Conservation (phyloP, 306 rosid genomes). For the Quercus parvula region DNA sequence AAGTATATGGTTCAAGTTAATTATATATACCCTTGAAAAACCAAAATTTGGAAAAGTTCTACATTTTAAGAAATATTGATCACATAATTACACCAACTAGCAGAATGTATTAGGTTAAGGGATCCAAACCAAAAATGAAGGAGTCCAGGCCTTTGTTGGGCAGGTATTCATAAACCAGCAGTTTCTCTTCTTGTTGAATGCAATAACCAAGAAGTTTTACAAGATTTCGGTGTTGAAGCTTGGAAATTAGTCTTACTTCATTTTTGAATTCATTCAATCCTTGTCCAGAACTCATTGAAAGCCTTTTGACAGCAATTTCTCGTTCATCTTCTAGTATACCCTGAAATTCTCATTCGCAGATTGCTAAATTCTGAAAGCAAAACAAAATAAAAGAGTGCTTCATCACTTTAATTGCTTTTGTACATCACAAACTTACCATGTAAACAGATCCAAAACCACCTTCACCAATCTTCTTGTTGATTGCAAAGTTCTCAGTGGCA, state of each 20-base stretch:
- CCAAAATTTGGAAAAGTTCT: neutral
- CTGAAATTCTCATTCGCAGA: constrained; percentile 8
- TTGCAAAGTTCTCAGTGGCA: constrained; percentile 49
- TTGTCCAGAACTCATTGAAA: constrained; percentile 49
- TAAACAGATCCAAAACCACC: constrained; percentile 69
- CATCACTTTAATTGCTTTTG: neutral
- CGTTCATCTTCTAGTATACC: constrained; percentile 45
- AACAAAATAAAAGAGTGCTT: too few relatives aligned
- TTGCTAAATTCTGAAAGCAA: too few relatives aligned
- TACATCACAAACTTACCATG: constrained; percentile 15
- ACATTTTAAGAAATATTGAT: too few relatives aligned
- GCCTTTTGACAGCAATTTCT: constrained; percentile 66
- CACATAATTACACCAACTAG: neutral
- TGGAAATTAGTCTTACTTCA: constrained; percentile 53
- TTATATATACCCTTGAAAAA: neutral
- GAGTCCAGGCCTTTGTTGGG: constrained; percentile 58
- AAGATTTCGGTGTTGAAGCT: constrained; percentile 72
- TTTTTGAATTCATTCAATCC: constrained; percentile 56
- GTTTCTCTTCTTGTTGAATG: constrained; percentile 44
- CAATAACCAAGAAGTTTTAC: constrained; percentile 64
- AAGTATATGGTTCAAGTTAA: constrained; percentile 6
- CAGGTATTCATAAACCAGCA: constrained; percentile 63
- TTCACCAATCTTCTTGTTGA: constrained; percentile 41
- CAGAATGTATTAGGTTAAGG: neutral
- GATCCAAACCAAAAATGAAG: constrained; percentile 54